phyloP scores from a whole-genome alignment of 208 protist genomes.

The Leishmania gerbilli region DNA sequence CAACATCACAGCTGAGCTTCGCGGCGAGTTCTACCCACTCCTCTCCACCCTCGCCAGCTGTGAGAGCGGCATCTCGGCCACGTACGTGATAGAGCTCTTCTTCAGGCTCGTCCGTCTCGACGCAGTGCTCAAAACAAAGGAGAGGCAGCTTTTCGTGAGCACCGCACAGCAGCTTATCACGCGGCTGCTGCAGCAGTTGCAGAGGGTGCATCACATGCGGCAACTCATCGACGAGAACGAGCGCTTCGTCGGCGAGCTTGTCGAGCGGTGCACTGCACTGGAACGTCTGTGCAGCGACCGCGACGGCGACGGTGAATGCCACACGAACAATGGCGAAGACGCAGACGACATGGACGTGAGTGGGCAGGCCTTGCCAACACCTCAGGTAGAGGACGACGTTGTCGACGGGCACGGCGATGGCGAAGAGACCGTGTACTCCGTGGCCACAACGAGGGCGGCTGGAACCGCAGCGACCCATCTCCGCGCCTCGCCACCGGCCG shows the following conservation, averaged over 20 bases:
- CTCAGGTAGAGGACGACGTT: background rate
- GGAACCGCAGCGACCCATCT: background rate
- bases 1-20: conserved; percentile 50
- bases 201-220: conserved; percentile 38
- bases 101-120: conserved; percentile 75
- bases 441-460: background rate
- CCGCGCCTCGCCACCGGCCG: background rate
- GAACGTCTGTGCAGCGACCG: conserved; percentile 17
- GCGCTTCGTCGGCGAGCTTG: conserved; percentile 42
- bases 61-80: conserved; percentile 33
- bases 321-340: conserved; percentile 13
- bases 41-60: conserved; percentile 52
- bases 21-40: conserved; percentile 65
- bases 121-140: conserved; percentile 58
- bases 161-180: conserved; percentile 62
- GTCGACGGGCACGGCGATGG: background rate
- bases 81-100: conserved; percentile 80
- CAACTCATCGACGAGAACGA: conserved; percentile 43
- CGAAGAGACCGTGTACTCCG: background rate
- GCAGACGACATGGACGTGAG: conserved; percentile 2
- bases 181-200: conserved; percentile 44
- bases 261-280: conserved; percentile 41
- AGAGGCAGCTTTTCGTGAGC: conserved; percentile 72
- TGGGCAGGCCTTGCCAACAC: background rate
- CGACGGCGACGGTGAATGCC: conserved; percentile 1